Percentiles rank a stretch among this genome's conserved stretches.
These are phyloP conservation scores for Mrakia blollopis DNA, from an alignment of 768 basidiomycete species.

Conservation along the genomic window DNA sequence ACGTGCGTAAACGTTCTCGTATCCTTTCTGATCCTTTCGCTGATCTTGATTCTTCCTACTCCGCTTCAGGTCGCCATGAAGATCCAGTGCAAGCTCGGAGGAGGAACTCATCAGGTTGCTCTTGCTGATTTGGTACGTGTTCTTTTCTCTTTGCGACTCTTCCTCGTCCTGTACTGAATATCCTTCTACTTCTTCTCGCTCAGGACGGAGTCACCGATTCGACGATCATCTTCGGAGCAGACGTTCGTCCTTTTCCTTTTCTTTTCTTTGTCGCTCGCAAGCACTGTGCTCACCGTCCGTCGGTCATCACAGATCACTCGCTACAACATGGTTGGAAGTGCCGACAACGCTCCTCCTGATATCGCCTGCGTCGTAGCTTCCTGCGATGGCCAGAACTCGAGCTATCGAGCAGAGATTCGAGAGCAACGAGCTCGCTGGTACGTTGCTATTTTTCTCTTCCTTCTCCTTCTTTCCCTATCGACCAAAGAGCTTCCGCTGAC, in stretches of 20 bases:
- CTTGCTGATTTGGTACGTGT: neutral
- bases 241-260: slow-evolving; percentile 18
- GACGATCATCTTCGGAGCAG: slow-evolving; percentile 45
- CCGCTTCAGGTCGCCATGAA: slow-evolving; percentile 30
- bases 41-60: too few relatives aligned
- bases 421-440: slow-evolving; percentile 42
- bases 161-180: too few relatives aligned
- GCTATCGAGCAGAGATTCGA: slow-evolving; percentile 35
- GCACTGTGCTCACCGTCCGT: slow-evolving; percentile 34
- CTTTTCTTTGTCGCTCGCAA: too few relatives aligned
- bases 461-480: neutral
- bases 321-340: slow-evolving; percentile 37
- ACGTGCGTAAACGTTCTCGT: too few relatives aligned
- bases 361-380: slow-evolving; percentile 46
- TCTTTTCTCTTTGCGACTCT: too few relatives aligned
- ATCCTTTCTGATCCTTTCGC: too few relatives aligned
- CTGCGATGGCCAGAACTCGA: slow-evolving; percentile 37
- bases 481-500: neutral
- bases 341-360: slow-evolving; percentile 36
- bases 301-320: neutral
- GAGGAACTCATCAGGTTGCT: slow-evolving; percentile 22
- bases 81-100: slow-evolving; percentile 26
- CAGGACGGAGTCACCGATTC: slow-evolving; percentile 6
- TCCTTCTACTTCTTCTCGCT: too few relatives aligned
- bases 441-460: too few relatives aligned